Percentiles rank a stretch among this genome's conserved stretches.
Conservation (phyloP, 176 grass and related monocot species). For the Bothriochloa decipiens region DNA sequence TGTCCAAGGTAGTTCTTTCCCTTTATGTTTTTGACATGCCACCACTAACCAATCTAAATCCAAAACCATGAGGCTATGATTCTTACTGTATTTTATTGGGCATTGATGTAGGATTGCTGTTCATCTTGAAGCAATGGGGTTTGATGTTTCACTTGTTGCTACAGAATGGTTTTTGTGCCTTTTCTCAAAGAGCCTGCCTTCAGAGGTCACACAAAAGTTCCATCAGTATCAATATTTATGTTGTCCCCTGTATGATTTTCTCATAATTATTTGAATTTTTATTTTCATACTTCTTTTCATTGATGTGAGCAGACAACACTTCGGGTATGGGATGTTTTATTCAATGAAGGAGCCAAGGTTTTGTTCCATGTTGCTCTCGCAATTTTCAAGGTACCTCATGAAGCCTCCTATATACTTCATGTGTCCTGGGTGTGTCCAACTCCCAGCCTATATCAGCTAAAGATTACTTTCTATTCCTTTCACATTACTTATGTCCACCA, state of each 20-base stretch:
- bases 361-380: slow-evolving; percentile 95
- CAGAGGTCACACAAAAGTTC: slow-evolving; percentile 63
- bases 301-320: slow-evolving; percentile 74
- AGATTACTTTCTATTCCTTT: background rate
- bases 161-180: slow-evolving; percentile 99
- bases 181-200: slow-evolving; percentile 95
- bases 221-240: background rate
- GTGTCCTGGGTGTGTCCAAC: background rate
- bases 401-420: background rate
- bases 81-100: background rate
- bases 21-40: background rate
- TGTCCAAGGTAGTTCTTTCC: slow-evolving; percentile 65
- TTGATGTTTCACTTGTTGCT: slow-evolving; percentile 96
- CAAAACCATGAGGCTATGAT: background rate
- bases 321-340: slow-evolving; percentile 94
- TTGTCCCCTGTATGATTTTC: background rate
- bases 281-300: background rate
- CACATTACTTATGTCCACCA: background rate
- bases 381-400: slow-evolving; percentile 78
- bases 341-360: slow-evolving; percentile 98
- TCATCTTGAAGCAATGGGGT: slow-evolving; percentile 86
- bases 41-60: background rate
- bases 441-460: background rate
- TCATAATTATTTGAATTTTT: background rate
- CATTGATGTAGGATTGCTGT: slow-evolving; percentile 72